Conservation (phyloP, 192 early-diverging fungal species). For the Podila epicladia region DNA sequence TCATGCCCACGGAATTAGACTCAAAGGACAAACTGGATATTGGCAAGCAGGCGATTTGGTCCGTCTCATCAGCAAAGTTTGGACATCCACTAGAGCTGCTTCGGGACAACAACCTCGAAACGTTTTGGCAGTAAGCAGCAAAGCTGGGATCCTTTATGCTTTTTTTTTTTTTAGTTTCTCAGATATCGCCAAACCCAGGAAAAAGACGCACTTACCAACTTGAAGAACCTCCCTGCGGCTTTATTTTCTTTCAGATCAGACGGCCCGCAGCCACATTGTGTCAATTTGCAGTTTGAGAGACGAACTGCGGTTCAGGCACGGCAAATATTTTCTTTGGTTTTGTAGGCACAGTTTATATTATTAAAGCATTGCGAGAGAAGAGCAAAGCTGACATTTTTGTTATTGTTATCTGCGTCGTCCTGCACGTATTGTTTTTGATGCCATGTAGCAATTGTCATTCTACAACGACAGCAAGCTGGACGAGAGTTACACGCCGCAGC, state of each 20-base stretch:
- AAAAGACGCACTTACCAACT: background rate
- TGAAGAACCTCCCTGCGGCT: background rate
- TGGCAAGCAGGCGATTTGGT: slow-evolving; percentile 68
- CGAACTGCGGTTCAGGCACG: slow-evolving; percentile 66
- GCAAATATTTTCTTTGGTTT: slow-evolving; percentile 13
- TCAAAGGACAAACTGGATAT: slow-evolving; percentile 65
- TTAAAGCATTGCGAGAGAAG: background rate
- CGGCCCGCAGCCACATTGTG: slow-evolving; percentile 75
- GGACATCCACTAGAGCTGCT: slow-evolving; percentile 72
- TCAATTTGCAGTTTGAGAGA: slow-evolving; percentile 78
- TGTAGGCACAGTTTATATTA: background rate
- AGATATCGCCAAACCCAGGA: background rate
- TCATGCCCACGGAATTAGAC: slow-evolving; percentile 31
- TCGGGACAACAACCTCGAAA: slow-evolving; percentile 70
- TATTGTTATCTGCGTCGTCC: background rate
- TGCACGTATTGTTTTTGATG: background rate
- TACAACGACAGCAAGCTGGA: slow-evolving; percentile 82
- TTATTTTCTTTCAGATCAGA: slow-evolving; percentile 64
- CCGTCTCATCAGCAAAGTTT: slow-evolving; percentile 72
- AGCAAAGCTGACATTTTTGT: background rate
- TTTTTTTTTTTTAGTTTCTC: slow-evolving; percentile 3
- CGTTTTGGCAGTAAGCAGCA: slow-evolving; percentile 83
- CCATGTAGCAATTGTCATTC: slow-evolving; percentile 62
- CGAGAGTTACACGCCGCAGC: slow-evolving; percentile 83
- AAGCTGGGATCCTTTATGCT: background rate